Percentiles rank a stretch among this genome's conserved stretches.
Conservation (phyloP, 176 grass and related monocot species). For the Tillandsia leiboldiana region DNA sequence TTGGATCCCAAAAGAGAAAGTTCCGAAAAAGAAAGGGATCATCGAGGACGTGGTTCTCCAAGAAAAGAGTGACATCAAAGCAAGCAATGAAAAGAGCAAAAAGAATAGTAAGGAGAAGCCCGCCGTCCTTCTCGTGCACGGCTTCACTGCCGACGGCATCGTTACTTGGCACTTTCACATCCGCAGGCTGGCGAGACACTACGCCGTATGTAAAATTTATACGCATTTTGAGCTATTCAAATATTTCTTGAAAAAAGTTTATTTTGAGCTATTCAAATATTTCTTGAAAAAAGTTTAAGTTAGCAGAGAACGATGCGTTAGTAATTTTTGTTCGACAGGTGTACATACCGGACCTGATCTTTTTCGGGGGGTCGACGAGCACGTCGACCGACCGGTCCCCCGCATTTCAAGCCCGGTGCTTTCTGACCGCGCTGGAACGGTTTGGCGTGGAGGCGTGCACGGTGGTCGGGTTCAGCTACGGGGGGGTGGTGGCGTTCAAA, state of each 20-base stretch:
- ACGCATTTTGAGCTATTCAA: no score
- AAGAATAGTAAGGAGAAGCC: constrained; percentile 18
- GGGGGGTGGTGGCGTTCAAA: constrained; percentile 83
- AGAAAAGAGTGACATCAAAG: no score
- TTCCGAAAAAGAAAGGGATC: constrained; percentile 19
- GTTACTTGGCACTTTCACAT: constrained; percentile 88
- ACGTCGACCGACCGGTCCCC: constrained; percentile 46
- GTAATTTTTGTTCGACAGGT: constrained; percentile 3
- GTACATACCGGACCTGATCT: constrained; percentile 93
- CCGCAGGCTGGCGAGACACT: constrained; percentile 39
- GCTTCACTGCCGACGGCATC: constrained; percentile 76
- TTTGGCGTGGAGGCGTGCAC: constrained; percentile 57
- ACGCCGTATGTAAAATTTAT: constrained; percentile 17
- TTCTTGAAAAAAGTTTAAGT: no score
- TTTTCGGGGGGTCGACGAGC: constrained; percentile 67
- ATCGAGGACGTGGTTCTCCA: constrained; percentile 21
- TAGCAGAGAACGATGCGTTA: no score
- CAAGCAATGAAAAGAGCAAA: background rate
- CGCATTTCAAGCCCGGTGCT: constrained; percentile 62
- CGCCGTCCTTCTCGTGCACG: constrained; percentile 72
- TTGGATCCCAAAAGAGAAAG: constrained; percentile 74
- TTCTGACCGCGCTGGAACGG: constrained; percentile 32
- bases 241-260: no score
- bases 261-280: no score
- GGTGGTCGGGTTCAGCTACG: constrained; percentile 90